A percentile compares a stretch with the other conserved stretches of the same genome.
These are phyloP conservation scores for Camellia oleifera DNA, from an alignment of 179 eudicot species.

Conservation along the genomic window DNA sequence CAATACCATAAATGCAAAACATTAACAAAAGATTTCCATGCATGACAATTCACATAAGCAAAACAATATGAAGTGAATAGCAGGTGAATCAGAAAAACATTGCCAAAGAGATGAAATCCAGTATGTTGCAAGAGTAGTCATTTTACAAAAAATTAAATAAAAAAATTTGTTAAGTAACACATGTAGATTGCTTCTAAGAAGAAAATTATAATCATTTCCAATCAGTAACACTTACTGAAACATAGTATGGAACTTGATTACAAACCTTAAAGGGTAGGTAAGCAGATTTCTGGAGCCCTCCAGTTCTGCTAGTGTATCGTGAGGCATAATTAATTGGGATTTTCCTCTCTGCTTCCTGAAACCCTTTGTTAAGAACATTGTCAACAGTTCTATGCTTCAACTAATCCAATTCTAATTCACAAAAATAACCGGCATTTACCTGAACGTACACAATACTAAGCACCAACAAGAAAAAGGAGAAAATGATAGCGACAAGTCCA, in stretches of 20 bases:
- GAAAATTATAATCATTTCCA: background rate
- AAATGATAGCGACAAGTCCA: slow-evolving; percentile 66
- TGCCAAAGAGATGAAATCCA: background rate
- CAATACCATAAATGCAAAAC: background rate
- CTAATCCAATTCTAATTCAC: background rate
- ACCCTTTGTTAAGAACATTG: slow-evolving; percentile 29
- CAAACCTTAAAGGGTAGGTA: slow-evolving; percentile 94
- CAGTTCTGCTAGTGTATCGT: slow-evolving; percentile 72
- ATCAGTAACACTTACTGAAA: background rate
- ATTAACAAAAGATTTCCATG: background rate
- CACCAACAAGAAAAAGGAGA: slow-evolving; percentile 73
- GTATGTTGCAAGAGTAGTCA: background rate
- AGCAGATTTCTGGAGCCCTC: slow-evolving; percentile 89
- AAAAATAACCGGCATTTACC: slow-evolving; percentile 37
- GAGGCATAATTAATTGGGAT: slow-evolving; percentile 98
- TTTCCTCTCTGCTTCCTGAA: slow-evolving; percentile 99
- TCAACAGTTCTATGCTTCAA: slow-evolving; percentile 24
- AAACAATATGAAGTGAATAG: background rate
- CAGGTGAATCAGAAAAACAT: background rate
- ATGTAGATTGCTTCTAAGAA: background rate
- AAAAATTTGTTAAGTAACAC: background rate
- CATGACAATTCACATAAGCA: background rate
- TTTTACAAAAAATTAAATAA: background rate
- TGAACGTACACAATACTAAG: slow-evolving; percentile 97
- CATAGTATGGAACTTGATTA: background rate